phyloP scores from a whole-genome alignment of 1,284 basidiomycete species.

The Heliocybe sulcata region DNA sequence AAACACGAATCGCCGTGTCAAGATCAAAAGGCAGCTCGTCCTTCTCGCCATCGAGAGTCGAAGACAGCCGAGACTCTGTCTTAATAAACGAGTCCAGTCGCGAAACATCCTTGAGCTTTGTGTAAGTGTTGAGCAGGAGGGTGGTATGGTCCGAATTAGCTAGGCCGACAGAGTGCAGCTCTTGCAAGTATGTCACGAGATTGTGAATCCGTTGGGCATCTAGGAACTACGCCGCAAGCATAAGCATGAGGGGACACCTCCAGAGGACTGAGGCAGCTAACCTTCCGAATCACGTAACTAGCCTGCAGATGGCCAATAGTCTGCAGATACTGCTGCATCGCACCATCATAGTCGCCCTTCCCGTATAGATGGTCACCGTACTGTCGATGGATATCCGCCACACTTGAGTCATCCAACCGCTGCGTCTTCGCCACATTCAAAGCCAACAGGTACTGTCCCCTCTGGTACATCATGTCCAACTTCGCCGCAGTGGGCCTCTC shows the following conservation, averaged over 20 bases:
- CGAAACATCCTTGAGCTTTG: conserved; percentile 88
- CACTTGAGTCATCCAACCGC: conserved; percentile 57
- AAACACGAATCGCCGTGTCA: conserved; percentile 94
- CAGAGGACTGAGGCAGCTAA: conserved; percentile 19
- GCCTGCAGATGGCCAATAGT: conserved; percentile 89
- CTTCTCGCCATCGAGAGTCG: conserved; percentile 24
- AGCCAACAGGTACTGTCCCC: conserved; percentile 70
- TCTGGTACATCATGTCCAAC: conserved; percentile 76
- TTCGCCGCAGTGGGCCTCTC: conserved; percentile 80
- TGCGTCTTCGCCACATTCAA: conserved; percentile 75
- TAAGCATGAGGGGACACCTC: background rate
- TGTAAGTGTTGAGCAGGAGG: conserved; percentile 92
- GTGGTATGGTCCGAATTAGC: conserved; percentile 98
- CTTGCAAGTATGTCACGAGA: conserved; percentile 93
- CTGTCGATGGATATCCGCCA: conserved; percentile 82
- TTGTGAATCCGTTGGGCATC: conserved; percentile 95
- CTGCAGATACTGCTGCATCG: conserved; percentile 88
- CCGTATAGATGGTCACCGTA: conserved; percentile 91
- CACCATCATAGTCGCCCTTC: conserved; percentile 89
- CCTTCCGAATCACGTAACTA: conserved; percentile 96
- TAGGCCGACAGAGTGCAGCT: conserved; percentile 82
- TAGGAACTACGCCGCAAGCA: conserved; percentile 65
- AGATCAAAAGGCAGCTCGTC: conserved; percentile 92
- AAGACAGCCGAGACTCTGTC: conserved; percentile 52
- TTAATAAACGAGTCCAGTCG: conserved; percentile 92